These are phyloP conservation scores for Sabuloglossum arenarium DNA, from an alignment of 495 filamentous ascomycete genomes.

Conservation along the genomic window DNA sequence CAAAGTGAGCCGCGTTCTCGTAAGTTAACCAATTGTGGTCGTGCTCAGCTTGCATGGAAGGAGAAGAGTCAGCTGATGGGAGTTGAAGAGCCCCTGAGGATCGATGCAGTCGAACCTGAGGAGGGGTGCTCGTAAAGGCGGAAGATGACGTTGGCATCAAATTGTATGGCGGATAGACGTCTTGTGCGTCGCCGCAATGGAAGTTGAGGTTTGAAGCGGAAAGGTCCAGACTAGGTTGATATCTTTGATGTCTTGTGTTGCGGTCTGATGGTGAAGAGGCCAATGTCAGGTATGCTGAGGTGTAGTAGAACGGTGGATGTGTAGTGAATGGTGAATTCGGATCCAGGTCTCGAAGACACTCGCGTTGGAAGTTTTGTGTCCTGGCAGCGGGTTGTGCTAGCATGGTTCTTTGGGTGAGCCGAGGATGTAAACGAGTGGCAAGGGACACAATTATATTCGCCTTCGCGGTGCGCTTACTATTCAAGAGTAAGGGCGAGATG, in stretches of 20 bases:
- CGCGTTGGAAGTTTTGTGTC: neutral
- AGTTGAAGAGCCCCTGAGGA: neutral
- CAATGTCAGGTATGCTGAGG: neutral
- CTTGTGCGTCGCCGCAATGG: neutral
- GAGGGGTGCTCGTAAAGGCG: neutral
- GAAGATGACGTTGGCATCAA: slow-evolving; percentile 1
- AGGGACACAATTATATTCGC: neutral
- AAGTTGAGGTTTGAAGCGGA: neutral
- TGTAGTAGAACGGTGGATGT: neutral
- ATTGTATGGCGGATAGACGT: neutral
- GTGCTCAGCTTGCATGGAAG: neutral
- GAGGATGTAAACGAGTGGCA: neutral
- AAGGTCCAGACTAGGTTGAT: neutral
- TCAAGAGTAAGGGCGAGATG: neutral
- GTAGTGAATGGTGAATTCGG: neutral
- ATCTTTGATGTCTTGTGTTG: neutral
- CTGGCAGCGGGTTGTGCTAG: neutral
- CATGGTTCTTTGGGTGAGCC: neutral
- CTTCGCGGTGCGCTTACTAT: neutral
- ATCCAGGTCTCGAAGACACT: neutral
- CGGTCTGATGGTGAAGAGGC: neutral
- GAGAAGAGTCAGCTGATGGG: neutral
- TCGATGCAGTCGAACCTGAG: neutral
- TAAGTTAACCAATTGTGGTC: neutral
- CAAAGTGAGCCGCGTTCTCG: neutral